Evolutionary conservation across 352 stramenopile species (phyloP).

Genomic region (Globisporangium radiosum): DNA sequence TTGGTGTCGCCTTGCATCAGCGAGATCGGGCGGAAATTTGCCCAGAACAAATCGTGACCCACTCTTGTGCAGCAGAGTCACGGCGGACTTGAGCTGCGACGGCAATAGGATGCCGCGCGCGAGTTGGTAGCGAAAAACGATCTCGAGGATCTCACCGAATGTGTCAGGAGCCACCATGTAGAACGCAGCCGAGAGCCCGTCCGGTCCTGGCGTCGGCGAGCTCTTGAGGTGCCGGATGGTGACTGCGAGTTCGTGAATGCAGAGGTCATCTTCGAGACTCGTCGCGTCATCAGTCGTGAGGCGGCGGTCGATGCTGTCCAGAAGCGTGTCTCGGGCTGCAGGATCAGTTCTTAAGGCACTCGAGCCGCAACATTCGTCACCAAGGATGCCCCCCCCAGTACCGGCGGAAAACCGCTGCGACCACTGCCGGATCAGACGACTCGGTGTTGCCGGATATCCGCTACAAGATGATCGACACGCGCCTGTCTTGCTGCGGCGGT

Average conservation of each 20-base stretch:
- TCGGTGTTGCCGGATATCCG: background rate
- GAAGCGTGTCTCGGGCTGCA: background rate
- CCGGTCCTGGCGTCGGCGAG: background rate
- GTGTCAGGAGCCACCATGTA: slow-evolving; percentile 15
- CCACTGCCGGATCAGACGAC: background rate
- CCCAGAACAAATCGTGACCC: slow-evolving; percentile 4
- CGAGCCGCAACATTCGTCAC: background rate
- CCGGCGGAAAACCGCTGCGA: background rate
- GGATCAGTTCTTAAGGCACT: background rate
- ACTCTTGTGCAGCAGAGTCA: slow-evolving; percentile 19
- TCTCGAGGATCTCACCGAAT: slow-evolving; percentile 16
- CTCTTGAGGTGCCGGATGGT: slow-evolving; percentile 5
- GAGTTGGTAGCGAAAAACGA: slow-evolving; percentile 18
- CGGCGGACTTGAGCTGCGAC: slow-evolving; percentile 12
- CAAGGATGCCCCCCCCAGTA: slow-evolving; percentile 1
- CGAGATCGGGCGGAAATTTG: slow-evolving; percentile 20
- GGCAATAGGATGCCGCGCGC: slow-evolving; percentile 12
- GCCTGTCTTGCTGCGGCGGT: background rate
- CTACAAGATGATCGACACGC: background rate
- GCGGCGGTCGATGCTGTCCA: background rate
- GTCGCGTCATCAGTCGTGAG: background rate
- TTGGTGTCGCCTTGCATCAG: slow-evolving; percentile 24
- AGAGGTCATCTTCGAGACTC: background rate
- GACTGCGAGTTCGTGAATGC: background rate
- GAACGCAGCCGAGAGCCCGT: slow-evolving; percentile 19